Evolutionary conservation across 257 asterid species (phyloP).

Genomic region (Solanum medicagineum): DNA sequence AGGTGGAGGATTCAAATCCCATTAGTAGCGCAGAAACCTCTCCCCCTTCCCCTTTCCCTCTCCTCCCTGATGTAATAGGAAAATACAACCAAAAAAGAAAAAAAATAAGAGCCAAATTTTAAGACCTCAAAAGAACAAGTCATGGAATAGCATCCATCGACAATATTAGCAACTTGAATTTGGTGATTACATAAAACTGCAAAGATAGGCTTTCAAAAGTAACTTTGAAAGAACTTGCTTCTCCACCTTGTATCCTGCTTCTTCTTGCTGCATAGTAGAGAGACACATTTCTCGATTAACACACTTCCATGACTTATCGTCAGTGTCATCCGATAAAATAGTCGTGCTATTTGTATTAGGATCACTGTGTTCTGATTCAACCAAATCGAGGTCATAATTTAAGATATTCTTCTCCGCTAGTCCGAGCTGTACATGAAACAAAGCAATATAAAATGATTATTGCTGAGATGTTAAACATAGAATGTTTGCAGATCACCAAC

Average conservation of each 20-base stretch:
- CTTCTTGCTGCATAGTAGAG: conserved; percentile 43
- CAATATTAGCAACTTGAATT: not conserved
- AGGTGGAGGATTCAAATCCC: not conserved
- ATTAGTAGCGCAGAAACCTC: not conserved
- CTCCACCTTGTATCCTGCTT: conserved; percentile 6
- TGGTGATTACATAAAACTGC: not conserved
- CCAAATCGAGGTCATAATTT: not conserved
- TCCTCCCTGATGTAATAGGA: not conserved
- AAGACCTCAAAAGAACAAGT: not conserved
- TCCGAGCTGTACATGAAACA: conserved; percentile 58
- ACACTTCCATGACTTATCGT: conserved; percentile 51
- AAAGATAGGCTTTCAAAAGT: not conserved
- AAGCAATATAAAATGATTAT: not conserved
- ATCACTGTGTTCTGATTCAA: conserved; percentile 80
- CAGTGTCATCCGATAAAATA: conserved; percentile 87
- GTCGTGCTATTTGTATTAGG: conserved; percentile 89
- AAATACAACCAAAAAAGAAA: not conserved
- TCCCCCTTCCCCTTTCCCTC: not conserved
- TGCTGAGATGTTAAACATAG: not conserved
- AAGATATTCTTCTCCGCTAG: conserved; percentile 73
- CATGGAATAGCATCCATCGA: not conserved
- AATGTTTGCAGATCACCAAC: not conserved
- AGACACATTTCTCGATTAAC: conserved; percentile 42
- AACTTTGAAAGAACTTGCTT: not conserved
- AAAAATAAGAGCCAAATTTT: not conserved